Conservation (phyloP, 106 monocot genomes). For the Platanthera zijinensis region DNA sequence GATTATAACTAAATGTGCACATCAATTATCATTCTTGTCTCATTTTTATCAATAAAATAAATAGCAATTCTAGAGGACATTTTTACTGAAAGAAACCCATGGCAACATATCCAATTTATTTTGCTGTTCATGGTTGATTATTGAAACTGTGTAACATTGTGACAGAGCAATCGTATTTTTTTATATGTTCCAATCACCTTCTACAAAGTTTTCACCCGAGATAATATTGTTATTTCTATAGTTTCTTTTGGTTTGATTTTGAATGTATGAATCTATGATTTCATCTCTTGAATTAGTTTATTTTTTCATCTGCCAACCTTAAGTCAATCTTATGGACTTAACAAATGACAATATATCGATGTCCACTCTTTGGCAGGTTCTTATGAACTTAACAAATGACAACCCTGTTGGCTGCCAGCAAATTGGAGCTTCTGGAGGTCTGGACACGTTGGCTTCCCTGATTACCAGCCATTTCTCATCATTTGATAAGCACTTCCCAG, state of each 20-base stretch:
- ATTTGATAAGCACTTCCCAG: conserved; percentile 39
- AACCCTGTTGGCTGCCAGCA: conserved; percentile 85
- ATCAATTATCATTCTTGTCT: not conserved
- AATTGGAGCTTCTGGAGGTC: conserved; percentile 78
- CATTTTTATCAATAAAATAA: not conserved
- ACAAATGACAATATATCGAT: not conserved
- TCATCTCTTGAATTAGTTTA: not conserved
- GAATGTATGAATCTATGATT: not conserved
- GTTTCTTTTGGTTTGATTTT: not conserved
- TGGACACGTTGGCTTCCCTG: conserved; percentile 76
- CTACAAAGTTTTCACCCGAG: not conserved
- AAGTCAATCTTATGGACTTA: not conserved
- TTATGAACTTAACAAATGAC: conserved; percentile 99
- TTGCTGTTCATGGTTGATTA: not conserved
- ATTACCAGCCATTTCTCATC: conserved; percentile 82
- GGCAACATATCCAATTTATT: not conserved
- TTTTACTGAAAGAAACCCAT: not conserved
- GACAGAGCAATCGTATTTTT: not conserved
- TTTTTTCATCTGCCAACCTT: not conserved
- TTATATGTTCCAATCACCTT: not conserved
- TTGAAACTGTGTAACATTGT: not conserved
- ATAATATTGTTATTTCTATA: not conserved
- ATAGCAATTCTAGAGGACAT: not conserved
- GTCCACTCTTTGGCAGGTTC: conserved; percentile 52
- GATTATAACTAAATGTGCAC: not conserved